Evolutionary conservation across 2,329 filamentous ascomycete genomes (phyloP).

Genomic region (Fusarium sp.): DNA sequence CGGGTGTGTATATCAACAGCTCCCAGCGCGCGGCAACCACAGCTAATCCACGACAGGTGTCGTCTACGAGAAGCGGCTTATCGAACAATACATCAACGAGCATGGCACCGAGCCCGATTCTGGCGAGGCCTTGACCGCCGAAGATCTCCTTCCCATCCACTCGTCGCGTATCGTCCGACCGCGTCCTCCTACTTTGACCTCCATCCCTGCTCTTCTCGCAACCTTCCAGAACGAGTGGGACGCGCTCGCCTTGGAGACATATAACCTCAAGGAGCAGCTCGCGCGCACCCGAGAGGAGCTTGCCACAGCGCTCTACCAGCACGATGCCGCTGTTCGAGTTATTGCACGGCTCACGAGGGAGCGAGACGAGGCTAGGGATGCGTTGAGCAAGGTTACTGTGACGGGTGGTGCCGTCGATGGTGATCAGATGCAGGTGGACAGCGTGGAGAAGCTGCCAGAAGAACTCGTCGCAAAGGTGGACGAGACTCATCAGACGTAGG

Average conservation of each 20-base stretch:
- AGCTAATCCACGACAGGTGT: constrained; percentile 65
- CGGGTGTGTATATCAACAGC: constrained; percentile 66
- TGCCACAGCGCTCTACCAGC: constrained; percentile 92
- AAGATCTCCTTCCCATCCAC: constrained; percentile 90
- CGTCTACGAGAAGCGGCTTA: constrained; percentile 93
- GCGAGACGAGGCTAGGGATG: constrained; percentile 89
- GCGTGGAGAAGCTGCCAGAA: constrained; percentile 75
- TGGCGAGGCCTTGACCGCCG: constrained; percentile 80
- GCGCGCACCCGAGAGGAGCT: constrained; percentile 92
- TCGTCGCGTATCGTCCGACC: constrained; percentile 84
- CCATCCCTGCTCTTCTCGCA: constrained; percentile 91
- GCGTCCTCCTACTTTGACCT: constrained; percentile 91
- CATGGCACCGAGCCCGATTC: constrained; percentile 92
- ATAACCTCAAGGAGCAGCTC: constrained; percentile 88
- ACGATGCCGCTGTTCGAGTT: constrained; percentile 95
- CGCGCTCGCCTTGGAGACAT: constrained; percentile 88
- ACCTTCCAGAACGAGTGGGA: constrained; percentile 99
- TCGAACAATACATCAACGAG: constrained; percentile 93
- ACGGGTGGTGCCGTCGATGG: constrained; percentile 66
- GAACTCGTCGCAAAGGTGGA: constrained; percentile 78
- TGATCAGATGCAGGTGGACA: constrained; percentile 93
- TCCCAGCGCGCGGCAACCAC: constrained; percentile 10
- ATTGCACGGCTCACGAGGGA: constrained; percentile 92
- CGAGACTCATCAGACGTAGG: constrained; percentile 80
- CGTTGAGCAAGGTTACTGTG: constrained; percentile 85